Evolutionary conservation across 2,329 filamentous ascomycete genomes (phyloP).

Genomic region (Colletotrichum lupini): DNA sequence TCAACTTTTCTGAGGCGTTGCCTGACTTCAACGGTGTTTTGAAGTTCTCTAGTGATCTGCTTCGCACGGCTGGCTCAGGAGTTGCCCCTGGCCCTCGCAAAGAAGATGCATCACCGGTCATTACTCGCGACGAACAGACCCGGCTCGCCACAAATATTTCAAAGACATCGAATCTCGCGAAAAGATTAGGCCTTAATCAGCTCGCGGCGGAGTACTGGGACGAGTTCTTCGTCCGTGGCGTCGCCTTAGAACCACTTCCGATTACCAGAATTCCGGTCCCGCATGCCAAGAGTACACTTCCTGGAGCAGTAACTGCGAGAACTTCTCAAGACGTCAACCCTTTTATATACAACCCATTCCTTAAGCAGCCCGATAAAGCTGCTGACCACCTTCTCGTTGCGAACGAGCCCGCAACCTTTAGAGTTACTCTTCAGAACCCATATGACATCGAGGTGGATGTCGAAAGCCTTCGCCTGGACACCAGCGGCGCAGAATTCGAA

Average conservation of each 20-base stretch:
- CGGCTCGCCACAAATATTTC: slow-evolving; percentile 87
- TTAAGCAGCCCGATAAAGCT: slow-evolving; percentile 73
- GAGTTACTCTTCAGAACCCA: slow-evolving; percentile 89
- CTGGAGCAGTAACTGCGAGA: slow-evolving; percentile 60
- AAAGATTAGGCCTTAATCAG: slow-evolving; percentile 76
- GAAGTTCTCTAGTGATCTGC: slow-evolving; percentile 83
- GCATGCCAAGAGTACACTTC: slow-evolving; percentile 68
- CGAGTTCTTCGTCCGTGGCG: slow-evolving; percentile 86
- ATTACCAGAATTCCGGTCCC: slow-evolving; percentile 72
- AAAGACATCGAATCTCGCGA: slow-evolving; percentile 82
- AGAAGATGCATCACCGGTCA: slow-evolving; percentile 75
- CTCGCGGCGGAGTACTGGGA: slow-evolving; percentile 94
- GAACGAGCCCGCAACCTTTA: slow-evolving; percentile 81
- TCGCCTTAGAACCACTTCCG: slow-evolving; percentile 75
- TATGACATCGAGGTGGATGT: slow-evolving; percentile 94
- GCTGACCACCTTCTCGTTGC: slow-evolving; percentile 80
- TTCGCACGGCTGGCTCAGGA: slow-evolving; percentile 84
- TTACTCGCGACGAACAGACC: slow-evolving; percentile 85
- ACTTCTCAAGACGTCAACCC: slow-evolving; percentile 77
- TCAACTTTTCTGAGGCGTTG: slow-evolving; percentile 92
- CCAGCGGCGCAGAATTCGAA: slow-evolving; percentile 78
- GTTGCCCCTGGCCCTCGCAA: slow-evolving; percentile 78
- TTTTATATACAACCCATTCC: slow-evolving; percentile 95
- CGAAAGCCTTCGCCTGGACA: slow-evolving; percentile 81
- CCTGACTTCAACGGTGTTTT: slow-evolving; percentile 94